Conservation (phyloP, 805 yeast genomes). For the Torulaspora delbrueckii region DNA sequence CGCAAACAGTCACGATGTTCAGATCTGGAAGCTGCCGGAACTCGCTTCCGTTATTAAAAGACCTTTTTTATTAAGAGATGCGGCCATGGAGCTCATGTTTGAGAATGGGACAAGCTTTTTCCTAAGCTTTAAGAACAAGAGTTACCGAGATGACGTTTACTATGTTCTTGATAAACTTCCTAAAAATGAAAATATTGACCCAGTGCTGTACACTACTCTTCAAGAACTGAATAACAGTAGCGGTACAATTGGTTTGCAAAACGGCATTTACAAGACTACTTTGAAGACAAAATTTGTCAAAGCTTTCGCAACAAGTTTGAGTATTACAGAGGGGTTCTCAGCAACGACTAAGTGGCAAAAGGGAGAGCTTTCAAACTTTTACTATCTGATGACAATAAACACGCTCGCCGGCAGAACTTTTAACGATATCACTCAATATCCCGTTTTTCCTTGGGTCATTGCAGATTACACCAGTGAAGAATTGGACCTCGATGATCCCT, state of each 20-base stretch:
- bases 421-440: constrained; percentile 86
- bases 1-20: constrained; percentile 40
- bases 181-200: constrained; percentile 47
- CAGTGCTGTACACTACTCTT: constrained; percentile 51
- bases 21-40: constrained; percentile 56
- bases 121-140: constrained; percentile 54
- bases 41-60: constrained; percentile 65
- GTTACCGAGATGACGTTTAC: constrained; percentile 54
- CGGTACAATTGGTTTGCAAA: constrained; percentile 26
- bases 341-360: constrained; percentile 68
- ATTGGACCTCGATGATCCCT: constrained; percentile 60
- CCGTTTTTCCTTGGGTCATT: constrained; percentile 88
- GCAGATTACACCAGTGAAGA: constrained; percentile 72
- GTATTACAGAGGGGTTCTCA: constrained; percentile 28
- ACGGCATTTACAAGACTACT: constrained; percentile 33
- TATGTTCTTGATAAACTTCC: constrained; percentile 46
- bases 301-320: constrained; percentile 32
- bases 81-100: constrained; percentile 74
- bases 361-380: constrained; percentile 80
- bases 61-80: constrained; percentile 71
- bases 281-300: constrained; percentile 42
- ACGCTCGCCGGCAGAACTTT: constrained; percentile 85
- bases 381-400: constrained; percentile 72
- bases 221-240: constrained; percentile 43
- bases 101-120: constrained; percentile 66